Conservation (phyloP, 441 rosid genomes). For the Rhodomyrtus psidioides region DNA sequence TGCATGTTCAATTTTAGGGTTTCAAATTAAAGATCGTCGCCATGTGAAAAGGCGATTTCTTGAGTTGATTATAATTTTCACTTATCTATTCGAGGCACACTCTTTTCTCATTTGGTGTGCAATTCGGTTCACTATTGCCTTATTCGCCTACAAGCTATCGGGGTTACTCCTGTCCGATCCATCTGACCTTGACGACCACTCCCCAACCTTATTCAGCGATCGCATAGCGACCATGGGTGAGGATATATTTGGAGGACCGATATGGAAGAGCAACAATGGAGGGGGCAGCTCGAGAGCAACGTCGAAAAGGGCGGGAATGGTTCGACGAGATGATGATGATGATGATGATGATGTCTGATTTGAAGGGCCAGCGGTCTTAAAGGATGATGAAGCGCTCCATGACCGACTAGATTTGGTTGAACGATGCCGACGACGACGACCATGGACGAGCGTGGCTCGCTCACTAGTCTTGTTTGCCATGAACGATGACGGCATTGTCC, state of each 20-base stretch:
- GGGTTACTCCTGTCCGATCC: no score
- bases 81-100: no score
- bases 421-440: background rate
- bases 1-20: no score
- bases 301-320: background rate
- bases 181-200: no score
- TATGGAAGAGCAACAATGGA: background rate
- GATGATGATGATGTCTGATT: background rate
- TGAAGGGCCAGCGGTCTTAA: background rate
- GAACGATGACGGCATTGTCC: no score
- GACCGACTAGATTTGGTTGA: background rate
- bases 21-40: no score
- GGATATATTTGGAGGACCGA: background rate
- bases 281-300: background rate
- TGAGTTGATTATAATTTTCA: no score
- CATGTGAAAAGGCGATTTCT: no score
- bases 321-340: background rate
- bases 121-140: no score
- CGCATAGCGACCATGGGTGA: background rate
- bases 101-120: no score
- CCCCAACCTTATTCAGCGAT: no score
- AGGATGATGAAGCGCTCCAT: background rate
- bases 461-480: background rate
- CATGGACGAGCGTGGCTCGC: background rate
- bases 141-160: no score